Evolutionary conservation across 495 filamentous ascomycete species (phyloP), one percentile per base, ranked within the genome.

Genomic region (Tuber microsphaerosporum): DNA sequence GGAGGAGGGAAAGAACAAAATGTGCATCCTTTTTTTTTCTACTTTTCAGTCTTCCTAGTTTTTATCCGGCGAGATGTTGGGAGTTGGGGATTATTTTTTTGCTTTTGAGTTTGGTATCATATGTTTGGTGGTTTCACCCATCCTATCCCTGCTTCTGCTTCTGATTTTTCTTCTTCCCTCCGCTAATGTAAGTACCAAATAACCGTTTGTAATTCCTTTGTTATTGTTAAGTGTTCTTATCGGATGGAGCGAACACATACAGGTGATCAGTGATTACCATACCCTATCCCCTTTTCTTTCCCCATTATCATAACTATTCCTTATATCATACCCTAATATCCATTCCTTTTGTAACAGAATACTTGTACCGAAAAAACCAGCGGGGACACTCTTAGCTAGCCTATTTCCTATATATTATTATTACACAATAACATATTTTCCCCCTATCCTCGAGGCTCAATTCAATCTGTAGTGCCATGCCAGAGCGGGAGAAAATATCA

Each of bases 151-250:
- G 20, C 7, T 46, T 22, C 56, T 70, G n/a, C 20, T 20, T 22
- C 6, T 39, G 20, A n/a, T 73, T 73, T 56, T 19, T 37, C 26
- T 73, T 69, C 56, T 70, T 56, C 34, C 45, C 46, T 70, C n/a
- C 72, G 26, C 17, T 45, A 31, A 46, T 73, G 72, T 73, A 73
- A 46, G 39, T 70, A 16, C 34, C 19, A n/a, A 12, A n/a, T 37
- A 45, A 37, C 37, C 34, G n/a, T 73, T 73, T 56, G 39, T 56
- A 73, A 73, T 61, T 26, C 46, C 56, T 14, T 34, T 65, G 12
- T 65, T 65, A 65, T 31, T 65, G 0, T 34, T 14, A 65, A 34
- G 56, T 34, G 26, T 65, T 65, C 12, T 14, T 16, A 31, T 9
- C 26, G 17, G 31, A 12, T 65, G 56, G n/a, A 61, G 26, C 56